Evolutionary conservation across 495 filamentous ascomycete genomes (phyloP), one percentile per base, ranked within the genome.

Genomic region (Annulohypoxylon moriforme): DNA sequence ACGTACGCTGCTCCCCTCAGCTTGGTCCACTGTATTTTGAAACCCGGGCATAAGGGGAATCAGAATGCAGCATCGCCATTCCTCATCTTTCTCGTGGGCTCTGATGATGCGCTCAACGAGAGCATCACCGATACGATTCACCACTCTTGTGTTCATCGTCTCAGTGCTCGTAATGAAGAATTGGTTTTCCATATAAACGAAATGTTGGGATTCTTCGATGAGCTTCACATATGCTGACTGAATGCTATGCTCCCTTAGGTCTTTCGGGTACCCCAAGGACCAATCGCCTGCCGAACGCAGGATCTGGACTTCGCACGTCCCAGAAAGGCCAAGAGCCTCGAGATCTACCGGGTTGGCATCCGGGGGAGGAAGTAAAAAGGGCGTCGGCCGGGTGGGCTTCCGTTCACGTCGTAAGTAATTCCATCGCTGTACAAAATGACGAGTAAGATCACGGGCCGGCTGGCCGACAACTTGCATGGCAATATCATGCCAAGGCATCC

Each of bases 401-500:
- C 96, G 89, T 52, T 96, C 94, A 13, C 96, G 94, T 46, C 98
- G 87, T 50, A 99, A 90, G 68, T 97, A 99, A 75, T 99, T 98
- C 96, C 96, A 99, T 68, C 96, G 85, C 80, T 99, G 96, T n/a
- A 98, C 94, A 75, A 99, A 99, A 80, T 98, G 96, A 14, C 96
- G 88, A 22, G 94, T 97, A 50, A 98, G 86, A 81, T 99, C 96
- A 59, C 96, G 86, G 1, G 96, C 96, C 0, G 96, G 96, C 76
- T 98, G 96, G 38, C 96, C 96, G 24, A 98, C 94, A 25, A 99
- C 91, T 81, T 99, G 96, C 96, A 99, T 99, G 10, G 91, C 89
- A 59, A 99, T 96, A 78, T 99, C 96, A 75, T 99, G 96, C 96
- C 96, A 99, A 2, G 96, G 96, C 96, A 98, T 99, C 60, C 96